Percentiles rank a stretch among this genome's conserved stretches.
Evolutionary conservation across 495 filamentous ascomycete genomes (phyloP).

Genomic region (Diplogelasinospora grovesii): DNA sequence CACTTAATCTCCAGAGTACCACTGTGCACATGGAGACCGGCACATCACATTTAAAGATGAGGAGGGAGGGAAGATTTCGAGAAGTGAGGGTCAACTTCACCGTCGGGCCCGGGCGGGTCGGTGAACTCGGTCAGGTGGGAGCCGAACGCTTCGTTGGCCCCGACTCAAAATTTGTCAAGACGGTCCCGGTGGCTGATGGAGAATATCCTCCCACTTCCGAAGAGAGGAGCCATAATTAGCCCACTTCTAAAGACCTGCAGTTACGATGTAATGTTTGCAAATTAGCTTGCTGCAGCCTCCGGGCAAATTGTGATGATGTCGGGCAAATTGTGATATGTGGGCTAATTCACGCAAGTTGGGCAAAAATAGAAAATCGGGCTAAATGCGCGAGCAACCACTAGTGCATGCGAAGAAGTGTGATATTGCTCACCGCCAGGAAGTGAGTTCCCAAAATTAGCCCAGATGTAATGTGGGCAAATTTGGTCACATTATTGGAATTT

Average conservation of each 20-base stretch:
- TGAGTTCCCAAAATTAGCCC: too few relatives aligned
- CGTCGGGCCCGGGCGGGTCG: slow-evolving; percentile 9
- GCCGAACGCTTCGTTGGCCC: background rate
- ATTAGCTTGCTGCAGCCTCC: too few relatives aligned
- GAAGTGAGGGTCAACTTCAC: background rate
- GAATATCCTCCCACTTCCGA: too few relatives aligned
- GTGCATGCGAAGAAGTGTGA: too few relatives aligned
- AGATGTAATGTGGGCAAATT: slow-evolving; percentile 20
- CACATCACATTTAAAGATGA: too few relatives aligned
- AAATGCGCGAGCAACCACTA: too few relatives aligned
- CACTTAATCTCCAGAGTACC: slow-evolving; percentile 2
- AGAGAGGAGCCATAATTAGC: slow-evolving; percentile 10
- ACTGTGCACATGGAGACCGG: too few relatives aligned
- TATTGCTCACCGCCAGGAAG: too few relatives aligned
- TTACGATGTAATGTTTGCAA: background rate
- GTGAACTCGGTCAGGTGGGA: slow-evolving; percentile 11
- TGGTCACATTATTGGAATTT: slow-evolving; percentile 6
- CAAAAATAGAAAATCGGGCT: slow-evolving; percentile 17
- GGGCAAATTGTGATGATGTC: background rate
- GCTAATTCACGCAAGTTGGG: slow-evolving; percentile 3
- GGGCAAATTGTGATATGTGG: slow-evolving; percentile 13
- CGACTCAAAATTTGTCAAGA: slow-evolving; percentile 1
- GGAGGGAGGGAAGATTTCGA: too few relatives aligned
- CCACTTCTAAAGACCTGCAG: background rate
- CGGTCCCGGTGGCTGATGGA: too few relatives aligned